Conservation (phyloP, 257 asterid genomes). For the Solanum megistacrolobum region DNA sequence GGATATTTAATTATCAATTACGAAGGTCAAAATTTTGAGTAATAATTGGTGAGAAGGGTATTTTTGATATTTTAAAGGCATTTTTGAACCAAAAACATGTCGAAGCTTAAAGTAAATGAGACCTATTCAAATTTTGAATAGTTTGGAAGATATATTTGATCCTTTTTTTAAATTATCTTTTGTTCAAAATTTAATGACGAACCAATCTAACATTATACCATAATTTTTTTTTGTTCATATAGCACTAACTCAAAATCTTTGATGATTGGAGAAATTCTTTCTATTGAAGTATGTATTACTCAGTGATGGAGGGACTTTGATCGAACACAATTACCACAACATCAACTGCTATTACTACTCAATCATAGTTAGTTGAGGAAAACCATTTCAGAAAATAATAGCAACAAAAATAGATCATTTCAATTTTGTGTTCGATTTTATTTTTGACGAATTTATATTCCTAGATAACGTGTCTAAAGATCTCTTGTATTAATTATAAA, state of each 20-base stretch:
- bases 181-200: background rate
- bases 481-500: no score
- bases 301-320: background rate
- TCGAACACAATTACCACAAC: background rate
- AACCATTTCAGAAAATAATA: background rate
- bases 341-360: background rate
- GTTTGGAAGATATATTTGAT: no score
- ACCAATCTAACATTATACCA: background rate
- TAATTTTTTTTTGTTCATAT: background rate
- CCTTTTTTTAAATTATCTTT: background rate
- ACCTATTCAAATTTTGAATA: background rate
- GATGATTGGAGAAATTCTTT: background rate
- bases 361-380: background rate
- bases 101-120: no score
- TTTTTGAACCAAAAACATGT: no score
- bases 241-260: background rate
- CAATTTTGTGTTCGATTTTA: background rate
- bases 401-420: background rate
- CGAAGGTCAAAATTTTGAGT: background rate
- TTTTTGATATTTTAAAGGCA: no score
- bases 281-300: background rate
- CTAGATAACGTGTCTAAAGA: background rate
- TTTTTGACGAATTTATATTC: background rate
- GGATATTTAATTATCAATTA: no score
- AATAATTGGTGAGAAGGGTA: background rate